Evolutionary conservation across 441 rosid genomes (phyloP).

Genomic region (Populus tomentosa): DNA sequence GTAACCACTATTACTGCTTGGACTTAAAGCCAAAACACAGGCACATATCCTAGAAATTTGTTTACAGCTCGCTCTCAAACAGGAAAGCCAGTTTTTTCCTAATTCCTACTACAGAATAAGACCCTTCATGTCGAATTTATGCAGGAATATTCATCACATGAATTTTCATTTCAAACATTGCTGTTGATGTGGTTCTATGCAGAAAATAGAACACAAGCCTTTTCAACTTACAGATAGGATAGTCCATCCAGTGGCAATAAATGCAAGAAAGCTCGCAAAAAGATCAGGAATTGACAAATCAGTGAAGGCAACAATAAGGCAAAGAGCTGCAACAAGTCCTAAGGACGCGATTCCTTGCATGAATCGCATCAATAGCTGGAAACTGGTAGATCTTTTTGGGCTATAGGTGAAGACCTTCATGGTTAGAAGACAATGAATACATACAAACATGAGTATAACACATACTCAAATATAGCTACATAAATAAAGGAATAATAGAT

Average conservation of each 20-base stretch:
- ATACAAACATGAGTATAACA: not conserved
- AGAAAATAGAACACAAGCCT: not conserved
- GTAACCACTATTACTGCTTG: not conserved
- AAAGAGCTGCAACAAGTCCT: conserved; percentile 56
- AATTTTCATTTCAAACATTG: not conserved
- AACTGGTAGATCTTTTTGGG: conserved; percentile 63
- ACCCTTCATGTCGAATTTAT: not conserved
- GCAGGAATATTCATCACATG: not conserved
- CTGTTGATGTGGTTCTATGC: not conserved
- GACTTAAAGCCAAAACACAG: not conserved
- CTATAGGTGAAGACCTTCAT: conserved; percentile 71
- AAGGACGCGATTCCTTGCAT: conserved; percentile 72
- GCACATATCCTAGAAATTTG: not conserved
- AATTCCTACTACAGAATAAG: not conserved
- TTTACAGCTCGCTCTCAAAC: not conserved
- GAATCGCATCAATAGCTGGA: conserved; percentile 67
- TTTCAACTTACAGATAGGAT: conserved; percentile 57
- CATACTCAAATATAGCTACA: not conserved
- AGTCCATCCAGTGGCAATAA: conserved; percentile 89
- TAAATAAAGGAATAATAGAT: not conserved
- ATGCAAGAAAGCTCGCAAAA: conserved; percentile 79
- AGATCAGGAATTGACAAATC: conserved; percentile 61
- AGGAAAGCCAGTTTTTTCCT: no score
- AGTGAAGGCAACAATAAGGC: conserved; percentile 55
- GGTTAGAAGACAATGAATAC: conserved; percentile 7